Base-by-base conservation (phyloP, 495 filamentous ascomycete species). In the Xylaria cubensis region DNA sequence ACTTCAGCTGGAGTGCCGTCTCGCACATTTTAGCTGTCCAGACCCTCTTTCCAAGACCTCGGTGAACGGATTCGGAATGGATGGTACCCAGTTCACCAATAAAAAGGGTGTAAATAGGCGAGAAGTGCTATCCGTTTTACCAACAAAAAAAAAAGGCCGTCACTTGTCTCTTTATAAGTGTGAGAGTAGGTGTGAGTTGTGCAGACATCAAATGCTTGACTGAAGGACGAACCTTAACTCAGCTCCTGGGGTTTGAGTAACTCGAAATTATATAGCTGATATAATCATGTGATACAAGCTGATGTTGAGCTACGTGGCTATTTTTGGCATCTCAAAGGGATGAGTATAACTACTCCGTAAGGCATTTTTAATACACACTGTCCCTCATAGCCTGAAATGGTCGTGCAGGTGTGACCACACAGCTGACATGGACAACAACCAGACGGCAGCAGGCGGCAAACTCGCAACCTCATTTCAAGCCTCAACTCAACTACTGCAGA, bases 31-130 rank as follows among this genome's bases (percentile, higher is more conserved):
- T 61, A 4, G 12, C 32, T 61, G 46, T 29, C n/a, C 48, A 24
- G 64, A 32, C 24, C 48, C 44, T 41, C 21, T 53, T 32, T 29
- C 12, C 26, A 21, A 41, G 19, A 32, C 46, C 24, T 67, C 64
- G 64, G 64, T 67, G 64, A 67, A 61, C 32, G 32, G 6, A 67
- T 67, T 1, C 13, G 53, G 64, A 34, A 59, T n/a, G 17, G 17
- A 39, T 59, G 13, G 29, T 10, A 39, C 34, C 32, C 24, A 21
- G 15, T 12, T 3, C 2, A 32, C 26, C 21, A 24, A n/a, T 21
- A 51, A 51, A 24, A 12, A 55, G 21, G 26, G 12, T 24, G 13
- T 24, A 56, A 32, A 32, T 32, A 26, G 12, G 32, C 13, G 34
- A 26, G 61, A 44, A 61, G 29, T 59, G 29, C 19, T n/a, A 34